These are phyloP conservation scores for Ceriops decandra DNA, from an alignment of 345 rosid species.

Conservation along the genomic window DNA sequence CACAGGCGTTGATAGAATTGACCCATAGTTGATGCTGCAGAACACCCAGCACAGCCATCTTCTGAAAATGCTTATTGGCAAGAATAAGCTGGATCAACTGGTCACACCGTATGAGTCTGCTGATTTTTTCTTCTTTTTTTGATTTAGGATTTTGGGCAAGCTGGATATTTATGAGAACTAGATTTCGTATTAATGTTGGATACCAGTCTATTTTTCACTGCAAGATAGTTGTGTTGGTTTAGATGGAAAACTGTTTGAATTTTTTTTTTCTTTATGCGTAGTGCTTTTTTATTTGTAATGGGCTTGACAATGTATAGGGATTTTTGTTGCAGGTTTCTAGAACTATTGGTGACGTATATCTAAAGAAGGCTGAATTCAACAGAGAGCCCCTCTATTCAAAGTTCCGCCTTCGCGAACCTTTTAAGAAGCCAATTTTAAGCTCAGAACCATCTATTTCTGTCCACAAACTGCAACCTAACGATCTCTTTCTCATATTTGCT, in stretches of 20 bases:
- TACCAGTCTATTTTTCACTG: too few species aligned
- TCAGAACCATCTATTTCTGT: slow-evolving; percentile 28
- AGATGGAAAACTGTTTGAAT: too few species aligned
- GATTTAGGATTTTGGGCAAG: too few species aligned
- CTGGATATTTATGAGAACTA: too few species aligned
- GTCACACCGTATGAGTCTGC: too few species aligned
- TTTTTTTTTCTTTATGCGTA: too few species aligned
- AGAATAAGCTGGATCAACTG: not conserved
- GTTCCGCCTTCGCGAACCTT: slow-evolving; percentile 34
- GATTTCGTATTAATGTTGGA: too few species aligned
- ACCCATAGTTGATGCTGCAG: not conserved
- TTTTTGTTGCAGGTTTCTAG: slow-evolving; percentile 25
- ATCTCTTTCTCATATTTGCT: slow-evolving; percentile 29
- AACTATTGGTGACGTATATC: slow-evolving; percentile 32
- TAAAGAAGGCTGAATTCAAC: slow-evolving; percentile 34
- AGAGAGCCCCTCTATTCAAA: slow-evolving; percentile 26
- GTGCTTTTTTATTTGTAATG: too few species aligned
- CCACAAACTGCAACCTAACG: slow-evolving; percentile 25
- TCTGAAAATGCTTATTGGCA: too few species aligned
- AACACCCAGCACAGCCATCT: not conserved
- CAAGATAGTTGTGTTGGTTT: too few species aligned
- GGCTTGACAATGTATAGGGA: too few species aligned
- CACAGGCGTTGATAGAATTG: not conserved
- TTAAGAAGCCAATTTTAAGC: slow-evolving; percentile 32
- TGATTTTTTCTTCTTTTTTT: too few species aligned